Evolutionary conservation across 106 monocot species (phyloP).

Genomic region (Cymbidium sinense): DNA sequence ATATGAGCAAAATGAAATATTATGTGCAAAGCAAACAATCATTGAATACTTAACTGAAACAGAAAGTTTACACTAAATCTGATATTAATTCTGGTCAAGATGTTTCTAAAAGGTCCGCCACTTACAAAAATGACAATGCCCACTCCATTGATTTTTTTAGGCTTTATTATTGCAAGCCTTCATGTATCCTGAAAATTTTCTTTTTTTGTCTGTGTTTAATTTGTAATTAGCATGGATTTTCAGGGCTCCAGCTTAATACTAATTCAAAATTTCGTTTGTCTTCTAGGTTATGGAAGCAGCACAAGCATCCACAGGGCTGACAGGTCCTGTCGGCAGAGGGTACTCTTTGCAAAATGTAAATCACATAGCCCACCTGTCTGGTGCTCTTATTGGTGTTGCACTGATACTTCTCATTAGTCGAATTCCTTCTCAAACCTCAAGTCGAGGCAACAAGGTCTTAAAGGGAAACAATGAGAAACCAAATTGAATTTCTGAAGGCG

Average conservation of each 20-base stretch:
- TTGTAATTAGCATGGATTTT: neutral
- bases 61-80: too few species aligned
- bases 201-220: neutral
- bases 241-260: neutral
- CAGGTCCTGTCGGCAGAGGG: constrained; percentile 28
- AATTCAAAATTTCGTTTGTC: neutral
- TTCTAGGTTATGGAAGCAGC: constrained; percentile 76
- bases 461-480: constrained; percentile 29
- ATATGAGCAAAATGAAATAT: too few species aligned
- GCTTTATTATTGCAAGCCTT: neutral
- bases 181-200: neutral
- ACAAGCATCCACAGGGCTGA: constrained; percentile 59
- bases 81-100: too few species aligned
- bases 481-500: neutral
- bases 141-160: neutral
- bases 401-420: constrained; percentile 48
- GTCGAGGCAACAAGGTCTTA: constrained; percentile 13
- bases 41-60: too few species aligned
- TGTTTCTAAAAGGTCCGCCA: too few species aligned
- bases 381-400: constrained; percentile 78
- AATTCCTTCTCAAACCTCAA: constrained; percentile 41
- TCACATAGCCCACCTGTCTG: constrained; percentile 87
- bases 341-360: constrained; percentile 52
- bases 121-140: too few species aligned
- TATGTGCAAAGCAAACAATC: too few species aligned